Conservation (phyloP, 129 eudicot genomes). For the Tanacetum coccineum region DNA sequence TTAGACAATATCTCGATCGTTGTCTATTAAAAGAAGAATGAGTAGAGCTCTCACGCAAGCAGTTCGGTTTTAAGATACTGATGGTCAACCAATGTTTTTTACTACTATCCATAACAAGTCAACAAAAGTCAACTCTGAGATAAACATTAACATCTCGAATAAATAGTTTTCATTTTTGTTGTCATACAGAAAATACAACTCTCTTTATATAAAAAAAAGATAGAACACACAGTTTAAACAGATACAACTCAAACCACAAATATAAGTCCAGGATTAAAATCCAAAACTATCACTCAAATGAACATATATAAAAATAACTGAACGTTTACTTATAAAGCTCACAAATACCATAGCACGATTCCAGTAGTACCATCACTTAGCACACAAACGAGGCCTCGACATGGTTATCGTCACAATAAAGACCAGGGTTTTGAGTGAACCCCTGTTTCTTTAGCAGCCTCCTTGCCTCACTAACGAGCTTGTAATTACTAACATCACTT, state of each 20-base stretch:
- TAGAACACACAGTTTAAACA: not conserved
- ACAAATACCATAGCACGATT: not conserved
- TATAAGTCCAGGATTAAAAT: slow-evolving; percentile 7
- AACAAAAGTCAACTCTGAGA: no score
- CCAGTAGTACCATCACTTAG: slow-evolving; percentile 13
- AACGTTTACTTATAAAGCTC: slow-evolving; percentile 8
- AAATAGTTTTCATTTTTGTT: not conserved
- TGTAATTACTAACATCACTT: slow-evolving; percentile 45
- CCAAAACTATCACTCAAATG: slow-evolving; percentile 19
- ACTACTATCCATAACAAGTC: no score
- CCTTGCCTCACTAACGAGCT: slow-evolving; percentile 71
- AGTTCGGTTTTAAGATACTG: no score
- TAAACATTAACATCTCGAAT: no score
- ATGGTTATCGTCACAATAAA: slow-evolving; percentile 69
- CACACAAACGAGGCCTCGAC: slow-evolving; percentile 55
- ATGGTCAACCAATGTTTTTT: no score
- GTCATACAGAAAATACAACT: slow-evolving; percentile 6
- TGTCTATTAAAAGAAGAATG: no score
- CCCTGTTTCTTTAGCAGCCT: slow-evolving; percentile 76
- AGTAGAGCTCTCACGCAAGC: no score
- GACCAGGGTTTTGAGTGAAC: slow-evolving; percentile 84
- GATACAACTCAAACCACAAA: slow-evolving; percentile 24
- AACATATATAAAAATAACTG: slow-evolving; percentile 4
- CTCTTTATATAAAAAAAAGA: slow-evolving; percentile 1
- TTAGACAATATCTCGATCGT: no score